Percentiles rank a stretch among this genome's conserved stretches.
These are phyloP conservation scores for Clathrus columnatus DNA, from an alignment of 768 basidiomycete genomes.

Conservation along the genomic window DNA sequence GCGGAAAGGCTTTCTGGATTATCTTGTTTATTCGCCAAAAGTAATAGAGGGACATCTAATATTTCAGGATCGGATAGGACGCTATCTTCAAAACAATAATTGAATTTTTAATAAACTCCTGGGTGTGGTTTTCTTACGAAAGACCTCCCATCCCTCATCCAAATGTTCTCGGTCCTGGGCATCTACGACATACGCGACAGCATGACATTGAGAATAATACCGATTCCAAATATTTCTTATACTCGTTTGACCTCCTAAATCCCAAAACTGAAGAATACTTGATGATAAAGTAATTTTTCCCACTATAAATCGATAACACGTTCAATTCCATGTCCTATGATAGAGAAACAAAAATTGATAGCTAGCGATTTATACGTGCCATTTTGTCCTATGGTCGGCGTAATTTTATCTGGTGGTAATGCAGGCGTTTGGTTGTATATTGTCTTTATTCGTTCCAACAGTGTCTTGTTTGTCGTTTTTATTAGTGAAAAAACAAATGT, in stretches of 20 bases:
- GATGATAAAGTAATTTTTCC: constrained; percentile 91
- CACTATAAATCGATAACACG: constrained; percentile 37
- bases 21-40: constrained; percentile 97
- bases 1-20: constrained; percentile 70
- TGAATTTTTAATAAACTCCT: constrained; percentile 12
- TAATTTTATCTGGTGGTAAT: constrained; percentile 87
- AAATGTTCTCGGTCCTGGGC: constrained; percentile 84
- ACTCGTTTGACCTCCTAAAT: constrained; percentile 89
- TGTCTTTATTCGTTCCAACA: constrained; percentile 91
- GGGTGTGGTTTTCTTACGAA: constrained; percentile 51
- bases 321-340: background rate
- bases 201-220: constrained; percentile 96
- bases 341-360: background rate
- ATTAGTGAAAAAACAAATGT: background rate
- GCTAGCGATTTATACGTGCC: constrained; percentile 44
- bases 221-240: constrained; percentile 91
- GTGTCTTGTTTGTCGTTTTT: constrained; percentile 42
- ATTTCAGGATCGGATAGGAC: constrained; percentile 87
- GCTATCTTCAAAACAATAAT: constrained; percentile 43
- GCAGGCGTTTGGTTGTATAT: constrained; percentile 82
- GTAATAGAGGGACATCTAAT: constrained; percentile 79
- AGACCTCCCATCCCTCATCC: constrained; percentile 94
- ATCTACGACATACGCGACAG: constrained; percentile 92
- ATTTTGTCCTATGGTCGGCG: constrained; percentile 95
- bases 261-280: constrained; percentile 93